These are phyloP conservation scores for Alternaria consortialis DNA, from an alignment of 2,329 filamentous ascomycete genomes.

Conservation along the genomic window DNA sequence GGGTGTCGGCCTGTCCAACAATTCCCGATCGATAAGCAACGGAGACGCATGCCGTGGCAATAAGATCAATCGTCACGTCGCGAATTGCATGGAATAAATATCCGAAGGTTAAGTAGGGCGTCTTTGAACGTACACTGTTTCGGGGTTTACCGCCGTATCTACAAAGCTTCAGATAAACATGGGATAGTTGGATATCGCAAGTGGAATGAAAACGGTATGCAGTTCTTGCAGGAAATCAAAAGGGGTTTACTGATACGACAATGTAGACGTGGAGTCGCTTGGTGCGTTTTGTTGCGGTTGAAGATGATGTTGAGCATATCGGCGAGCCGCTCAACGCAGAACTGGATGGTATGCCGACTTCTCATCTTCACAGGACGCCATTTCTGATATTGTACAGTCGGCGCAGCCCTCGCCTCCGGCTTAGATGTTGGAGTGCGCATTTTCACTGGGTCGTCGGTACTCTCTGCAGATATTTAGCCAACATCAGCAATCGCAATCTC, in stretches of 20 bases:
- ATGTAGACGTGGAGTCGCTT: conserved; percentile 23
- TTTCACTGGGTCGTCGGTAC: conserved; percentile 19
- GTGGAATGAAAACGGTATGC: conserved; percentile 12
- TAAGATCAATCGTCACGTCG: not conserved
- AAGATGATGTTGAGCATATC: conserved; percentile 25
- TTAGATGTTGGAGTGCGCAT: conserved; percentile 15
- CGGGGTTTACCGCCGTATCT: not conserved
- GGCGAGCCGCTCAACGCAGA: conserved; percentile 21
- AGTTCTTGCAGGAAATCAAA: not conserved
- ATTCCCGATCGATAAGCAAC: conserved; percentile 9
- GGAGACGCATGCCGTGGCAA: not conserved
- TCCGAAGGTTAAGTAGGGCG: not conserved
- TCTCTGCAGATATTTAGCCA: conserved; percentile 7
- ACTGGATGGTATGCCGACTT: conserved; percentile 17
- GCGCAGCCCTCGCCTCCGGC: conserved; percentile 21
- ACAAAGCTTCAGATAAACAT: not conserved
- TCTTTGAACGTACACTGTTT: no score
- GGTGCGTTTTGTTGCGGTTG: conserved; percentile 27
- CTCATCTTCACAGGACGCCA: not conserved
- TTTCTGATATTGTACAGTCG: conserved; percentile 15
- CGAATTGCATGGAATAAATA: not conserved
- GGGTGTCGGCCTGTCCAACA: conserved; percentile 1
- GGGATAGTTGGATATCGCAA: conserved; percentile 2
- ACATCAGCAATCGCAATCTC: conserved; percentile 19
- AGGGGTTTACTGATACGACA: not conserved